These are phyloP conservation scores for Leptographium flavum DNA, from an alignment of 2,329 filamentous ascomycete genomes.

Conservation along the genomic window DNA sequence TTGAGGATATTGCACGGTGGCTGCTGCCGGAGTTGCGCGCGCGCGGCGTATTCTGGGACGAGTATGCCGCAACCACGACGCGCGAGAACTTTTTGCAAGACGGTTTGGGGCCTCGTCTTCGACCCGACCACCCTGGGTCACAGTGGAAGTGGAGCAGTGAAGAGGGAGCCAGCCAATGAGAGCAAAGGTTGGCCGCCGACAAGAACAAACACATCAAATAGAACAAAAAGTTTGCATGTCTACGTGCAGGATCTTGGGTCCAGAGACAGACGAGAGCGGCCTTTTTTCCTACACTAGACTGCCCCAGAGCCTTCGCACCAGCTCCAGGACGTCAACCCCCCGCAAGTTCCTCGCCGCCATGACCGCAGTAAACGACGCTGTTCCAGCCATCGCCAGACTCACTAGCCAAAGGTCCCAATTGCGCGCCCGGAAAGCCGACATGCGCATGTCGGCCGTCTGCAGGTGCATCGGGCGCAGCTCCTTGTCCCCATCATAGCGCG, in stretches of 20 bases:
- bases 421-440: background rate
- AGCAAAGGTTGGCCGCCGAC: background rate
- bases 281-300: too few species aligned
- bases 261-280: too few species aligned
- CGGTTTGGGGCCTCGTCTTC: conserved; percentile 1
- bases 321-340: too few species aligned
- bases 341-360: too few species aligned
- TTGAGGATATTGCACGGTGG: conserved; percentile 51
- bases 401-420: background rate
- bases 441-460: background rate
- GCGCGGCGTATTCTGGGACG: conserved; percentile 41
- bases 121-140: conserved; percentile 1
- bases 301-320: too few species aligned
- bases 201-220: background rate
- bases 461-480: background rate
- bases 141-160: conserved; percentile 1
- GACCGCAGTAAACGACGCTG: too few species aligned
- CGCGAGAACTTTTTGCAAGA: conserved; percentile 3
- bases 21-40: conserved; percentile 46
- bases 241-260: too few species aligned
- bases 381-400: background rate
- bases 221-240: too few species aligned
- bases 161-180: background rate
- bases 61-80: conserved; percentile 16
- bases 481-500: background rate